These are phyloP conservation scores for Saturnispora hagleri DNA, from an alignment of 805 yeast genomes.

Conservation along the genomic window DNA sequence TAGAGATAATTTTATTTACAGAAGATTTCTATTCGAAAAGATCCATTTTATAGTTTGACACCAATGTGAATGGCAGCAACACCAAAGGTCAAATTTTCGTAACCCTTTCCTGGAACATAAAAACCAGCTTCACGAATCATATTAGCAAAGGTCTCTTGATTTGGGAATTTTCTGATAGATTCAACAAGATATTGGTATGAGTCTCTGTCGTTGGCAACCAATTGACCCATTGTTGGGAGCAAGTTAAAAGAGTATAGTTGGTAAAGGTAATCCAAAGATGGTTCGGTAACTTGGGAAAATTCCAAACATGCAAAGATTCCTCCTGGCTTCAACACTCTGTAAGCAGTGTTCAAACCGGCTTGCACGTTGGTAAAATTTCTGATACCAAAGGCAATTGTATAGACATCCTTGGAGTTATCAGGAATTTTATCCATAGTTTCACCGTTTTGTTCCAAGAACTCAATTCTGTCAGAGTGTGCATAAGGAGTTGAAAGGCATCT, in stretches of 20 bases:
- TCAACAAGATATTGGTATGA: slow-evolving; percentile 95
- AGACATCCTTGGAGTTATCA: slow-evolving; percentile 84
- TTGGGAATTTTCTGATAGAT: slow-evolving; percentile 84
- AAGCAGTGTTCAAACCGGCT: slow-evolving; percentile 90
- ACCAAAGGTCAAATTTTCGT: slow-evolving; percentile 90
- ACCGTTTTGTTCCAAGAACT: slow-evolving; percentile 86
- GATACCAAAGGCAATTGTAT: slow-evolving; percentile 95
- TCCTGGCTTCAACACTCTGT: slow-evolving; percentile 92
- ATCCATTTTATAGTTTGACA: slow-evolving; percentile 53
- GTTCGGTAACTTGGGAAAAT: slow-evolving; percentile 84
- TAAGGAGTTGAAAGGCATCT: slow-evolving; percentile 53
- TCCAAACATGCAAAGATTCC: slow-evolving; percentile 96
- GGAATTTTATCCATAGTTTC: slow-evolving; percentile 77
- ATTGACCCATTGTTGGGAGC: slow-evolving; percentile 91
- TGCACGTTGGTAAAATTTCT: slow-evolving; percentile 93
- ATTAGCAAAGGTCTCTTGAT: slow-evolving; percentile 78
- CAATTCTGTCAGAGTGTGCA: slow-evolving; percentile 62
- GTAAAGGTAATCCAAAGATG: slow-evolving; percentile 63
- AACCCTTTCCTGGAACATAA: slow-evolving; percentile 81
- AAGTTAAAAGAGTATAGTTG: slow-evolving; percentile 82
- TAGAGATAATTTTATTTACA: neutral
- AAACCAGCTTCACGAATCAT: slow-evolving; percentile 97
- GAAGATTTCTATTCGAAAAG: neutral
- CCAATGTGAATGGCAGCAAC: slow-evolving; percentile 95
- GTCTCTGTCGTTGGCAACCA: slow-evolving; percentile 90